phyloP scores from a whole-genome alignment of 2,329 filamentous ascomycete genomes.

The Colletotrichum eremochloae region DNA sequence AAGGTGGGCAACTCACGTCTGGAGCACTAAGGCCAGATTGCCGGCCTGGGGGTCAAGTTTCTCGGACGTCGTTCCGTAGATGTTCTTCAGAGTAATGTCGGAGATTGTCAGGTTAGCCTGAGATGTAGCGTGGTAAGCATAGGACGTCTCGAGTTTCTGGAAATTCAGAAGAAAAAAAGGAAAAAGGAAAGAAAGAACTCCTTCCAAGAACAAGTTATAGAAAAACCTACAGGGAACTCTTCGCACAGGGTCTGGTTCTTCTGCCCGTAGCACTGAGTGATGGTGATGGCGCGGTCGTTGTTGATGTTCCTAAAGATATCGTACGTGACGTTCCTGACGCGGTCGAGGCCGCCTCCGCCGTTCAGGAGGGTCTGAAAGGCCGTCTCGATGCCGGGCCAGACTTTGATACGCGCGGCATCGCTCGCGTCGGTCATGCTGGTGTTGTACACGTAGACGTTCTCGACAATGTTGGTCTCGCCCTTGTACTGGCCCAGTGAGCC shows the following conservation, averaged over 20 bases:
- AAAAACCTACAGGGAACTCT: conserved; percentile 46
- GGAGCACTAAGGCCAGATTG: conserved; percentile 47
- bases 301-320: conserved; percentile 69
- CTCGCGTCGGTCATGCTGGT: conserved; percentile 69
- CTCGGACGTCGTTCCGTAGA: conserved; percentile 48
- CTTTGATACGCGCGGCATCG: conserved; percentile 79
- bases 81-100: conserved; percentile 48
- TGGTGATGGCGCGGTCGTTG: conserved; percentile 71
- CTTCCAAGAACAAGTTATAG: too few species aligned
- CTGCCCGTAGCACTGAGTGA: conserved; percentile 71
- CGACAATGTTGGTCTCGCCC: conserved; percentile 74
- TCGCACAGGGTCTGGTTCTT: conserved; percentile 50
- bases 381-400: conserved; percentile 68
- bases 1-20: conserved; percentile 44
- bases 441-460: conserved; percentile 75
- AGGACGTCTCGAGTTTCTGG: not conserved
- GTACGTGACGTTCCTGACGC: conserved; percentile 73
- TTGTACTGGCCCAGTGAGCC: conserved; percentile 78
- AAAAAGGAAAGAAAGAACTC: too few species aligned
- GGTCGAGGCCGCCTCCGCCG: conserved; percentile 69
- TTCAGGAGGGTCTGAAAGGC: conserved; percentile 69
- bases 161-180: too few species aligned
- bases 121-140: not conserved
- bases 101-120: conserved; percentile 45
- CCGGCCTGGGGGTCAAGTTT: conserved; percentile 50